A percentile compares a stretch with the other conserved stretches of the same genome.
Conservation (phyloP, 2,329 filamentous ascomycete genomes). For the Colletotrichum nymphaeae region DNA sequence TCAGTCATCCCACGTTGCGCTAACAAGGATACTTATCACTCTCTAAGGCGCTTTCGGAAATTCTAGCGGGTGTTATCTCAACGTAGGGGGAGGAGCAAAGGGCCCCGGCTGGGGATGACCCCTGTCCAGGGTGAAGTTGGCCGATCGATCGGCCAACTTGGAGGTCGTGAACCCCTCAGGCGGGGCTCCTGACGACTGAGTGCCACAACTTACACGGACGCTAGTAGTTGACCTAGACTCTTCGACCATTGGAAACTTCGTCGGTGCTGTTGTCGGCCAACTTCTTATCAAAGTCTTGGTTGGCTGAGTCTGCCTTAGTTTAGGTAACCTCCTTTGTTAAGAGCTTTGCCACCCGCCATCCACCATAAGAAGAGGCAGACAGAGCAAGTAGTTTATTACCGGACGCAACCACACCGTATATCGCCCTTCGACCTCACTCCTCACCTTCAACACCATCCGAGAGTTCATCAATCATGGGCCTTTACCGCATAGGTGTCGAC, state of each 20-base stretch:
- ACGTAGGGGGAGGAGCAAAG: neutral
- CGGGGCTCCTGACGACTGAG: neutral
- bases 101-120: neutral
- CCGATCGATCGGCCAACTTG: slow-evolving; percentile 29
- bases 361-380: no score
- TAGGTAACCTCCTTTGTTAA: neutral
- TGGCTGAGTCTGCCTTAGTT: neutral
- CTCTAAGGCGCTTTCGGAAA: neutral
- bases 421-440: neutral
- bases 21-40: slow-evolving; percentile 18
- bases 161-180: no score
- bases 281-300: neutral
- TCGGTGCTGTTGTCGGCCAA: neutral
- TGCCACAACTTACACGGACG: neutral
- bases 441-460: neutral
- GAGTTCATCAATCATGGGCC: slow-evolving; percentile 42
- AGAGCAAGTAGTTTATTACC: no score
- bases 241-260: neutral
- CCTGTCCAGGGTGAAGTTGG: neutral
- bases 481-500: slow-evolving; percentile 58
- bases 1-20: neutral
- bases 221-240: neutral
- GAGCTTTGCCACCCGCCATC: neutral
- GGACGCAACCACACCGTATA: neutral
- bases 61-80: neutral